phyloP scores from a whole-genome alignment of 106 monocot genomes.

The Apostasia shenzhenica region DNA sequence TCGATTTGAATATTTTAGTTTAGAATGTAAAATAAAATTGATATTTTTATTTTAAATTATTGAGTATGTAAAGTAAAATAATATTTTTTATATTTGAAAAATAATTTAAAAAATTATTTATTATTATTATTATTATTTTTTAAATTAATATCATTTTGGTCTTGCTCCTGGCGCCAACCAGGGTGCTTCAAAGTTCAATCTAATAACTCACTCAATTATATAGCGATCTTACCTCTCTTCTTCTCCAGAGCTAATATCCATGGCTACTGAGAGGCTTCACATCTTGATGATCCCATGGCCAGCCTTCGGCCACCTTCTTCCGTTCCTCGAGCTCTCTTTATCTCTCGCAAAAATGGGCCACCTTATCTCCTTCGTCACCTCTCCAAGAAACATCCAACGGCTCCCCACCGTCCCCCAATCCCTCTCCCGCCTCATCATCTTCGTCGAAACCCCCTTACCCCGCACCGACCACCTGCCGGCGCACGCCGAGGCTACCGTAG shows the following conservation, averaged over 20 bases:
- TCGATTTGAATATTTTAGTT: no score
- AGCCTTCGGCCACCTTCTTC: slow-evolving; percentile 53
- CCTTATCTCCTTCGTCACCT: slow-evolving; percentile 49
- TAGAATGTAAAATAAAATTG: no score
- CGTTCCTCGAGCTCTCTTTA: slow-evolving; percentile 58
- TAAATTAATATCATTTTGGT: no score
- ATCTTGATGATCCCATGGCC: slow-evolving; percentile 55
- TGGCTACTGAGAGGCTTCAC: slow-evolving; percentile 17
- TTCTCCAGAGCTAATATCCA: background rate
- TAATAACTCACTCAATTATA: no score
- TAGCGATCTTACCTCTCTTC: no score
- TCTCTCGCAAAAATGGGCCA: slow-evolving; percentile 39
- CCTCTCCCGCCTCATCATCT: slow-evolving; percentile 22
- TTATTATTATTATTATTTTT: no score
- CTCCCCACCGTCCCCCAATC: slow-evolving; percentile 22
- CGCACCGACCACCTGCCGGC: slow-evolving; percentile 22
- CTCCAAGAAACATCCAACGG: slow-evolving; percentile 45
- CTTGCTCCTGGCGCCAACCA: no score
- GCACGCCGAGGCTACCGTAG: slow-evolving; percentile 45
- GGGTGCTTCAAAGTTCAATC: no score
- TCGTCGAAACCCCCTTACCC: slow-evolving; percentile 39
- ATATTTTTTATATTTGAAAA: no score
- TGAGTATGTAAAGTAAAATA: no score
- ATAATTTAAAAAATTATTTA: no score
- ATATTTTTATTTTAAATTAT: no score